Evolutionary conservation across 1,284 basidiomycete species (phyloP).

Genomic region (Ganoderma resinaceum): DNA sequence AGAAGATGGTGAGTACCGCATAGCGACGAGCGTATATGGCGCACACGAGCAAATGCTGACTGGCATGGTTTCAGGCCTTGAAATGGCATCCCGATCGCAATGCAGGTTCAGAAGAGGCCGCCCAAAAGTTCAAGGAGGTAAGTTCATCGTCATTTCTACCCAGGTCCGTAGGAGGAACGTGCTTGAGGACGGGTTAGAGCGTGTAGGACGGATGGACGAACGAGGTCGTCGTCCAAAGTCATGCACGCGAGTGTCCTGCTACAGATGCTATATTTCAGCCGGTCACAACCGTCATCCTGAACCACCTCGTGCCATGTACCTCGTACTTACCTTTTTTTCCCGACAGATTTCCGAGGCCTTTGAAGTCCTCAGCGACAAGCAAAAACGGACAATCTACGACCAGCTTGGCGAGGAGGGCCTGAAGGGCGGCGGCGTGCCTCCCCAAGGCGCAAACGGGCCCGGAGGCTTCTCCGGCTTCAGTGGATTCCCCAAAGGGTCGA

Average conservation of each 20-base stretch:
- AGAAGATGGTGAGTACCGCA: conserved; percentile 48
- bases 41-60: conserved; percentile 16
- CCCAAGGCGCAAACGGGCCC: conserved; percentile 55
- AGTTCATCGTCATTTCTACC: conserved; percentile 21
- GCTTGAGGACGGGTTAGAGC: not conserved
- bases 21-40: not conserved
- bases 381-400: conserved; percentile 94
- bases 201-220: not conserved
- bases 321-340: not conserved
- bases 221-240: not conserved
- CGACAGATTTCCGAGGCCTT: conserved; percentile 93
- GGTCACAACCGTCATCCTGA: not conserved
- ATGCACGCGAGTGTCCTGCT: not conserved
- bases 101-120: conserved; percentile 82
- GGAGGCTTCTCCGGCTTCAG: conserved; percentile 57
- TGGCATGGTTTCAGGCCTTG: conserved; percentile 48
- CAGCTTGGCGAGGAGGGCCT: conserved; percentile 97
- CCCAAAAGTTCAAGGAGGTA: conserved; percentile 94
- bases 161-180: not conserved
- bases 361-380: conserved; percentile 93
- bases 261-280: not conserved
- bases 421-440: conserved; percentile 69
- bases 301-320: not conserved
- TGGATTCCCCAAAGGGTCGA: conserved; percentile 59
- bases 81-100: conserved; percentile 84